Evolutionary conservation across 2,329 filamentous ascomycete species (phyloP).

Genomic region (Xylariaceae sp.): DNA sequence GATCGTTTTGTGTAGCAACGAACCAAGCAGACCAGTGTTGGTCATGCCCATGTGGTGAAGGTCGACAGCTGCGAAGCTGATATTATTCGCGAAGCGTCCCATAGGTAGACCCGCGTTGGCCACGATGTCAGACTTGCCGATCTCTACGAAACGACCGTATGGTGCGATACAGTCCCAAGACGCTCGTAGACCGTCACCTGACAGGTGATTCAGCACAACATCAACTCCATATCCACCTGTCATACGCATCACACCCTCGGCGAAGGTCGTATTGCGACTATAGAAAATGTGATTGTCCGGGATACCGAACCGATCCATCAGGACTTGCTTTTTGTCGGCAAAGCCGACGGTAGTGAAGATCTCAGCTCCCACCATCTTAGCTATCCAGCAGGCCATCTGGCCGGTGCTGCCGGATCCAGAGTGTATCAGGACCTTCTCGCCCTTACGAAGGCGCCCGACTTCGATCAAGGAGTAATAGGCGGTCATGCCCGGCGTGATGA

Average conservation of each 20-base stretch:
- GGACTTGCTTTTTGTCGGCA: constrained; percentile 7
- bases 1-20: too few relatives aligned
- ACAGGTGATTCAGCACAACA: constrained; percentile 12
- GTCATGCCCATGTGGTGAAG: not conserved
- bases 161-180: constrained; percentile 7
- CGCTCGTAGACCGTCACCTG: constrained; percentile 4
- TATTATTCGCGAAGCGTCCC: constrained; percentile 1
- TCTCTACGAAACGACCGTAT: constrained; percentile 3
- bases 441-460: not conserved
- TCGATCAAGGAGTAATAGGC: not conserved
- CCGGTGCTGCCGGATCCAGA: constrained; percentile 4
- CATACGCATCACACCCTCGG: constrained; percentile 3
- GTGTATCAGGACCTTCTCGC: constrained; percentile 6
- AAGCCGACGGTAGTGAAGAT: constrained; percentile 10
- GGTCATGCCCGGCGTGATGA: not conserved
- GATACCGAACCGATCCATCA: constrained; percentile 9
- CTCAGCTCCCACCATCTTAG: constrained; percentile 2
- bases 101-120: constrained; percentile 1
- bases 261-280: constrained; percentile 11
- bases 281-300: constrained; percentile 12
- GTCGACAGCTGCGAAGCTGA: not conserved
- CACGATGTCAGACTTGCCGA: constrained; percentile 5
- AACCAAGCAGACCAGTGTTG: too few relatives aligned
- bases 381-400: constrained; percentile 4
- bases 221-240: constrained; percentile 13